Base-by-base conservation (phyloP, 441 rosid genomes). In the Aquilaria agallochum region DNA sequence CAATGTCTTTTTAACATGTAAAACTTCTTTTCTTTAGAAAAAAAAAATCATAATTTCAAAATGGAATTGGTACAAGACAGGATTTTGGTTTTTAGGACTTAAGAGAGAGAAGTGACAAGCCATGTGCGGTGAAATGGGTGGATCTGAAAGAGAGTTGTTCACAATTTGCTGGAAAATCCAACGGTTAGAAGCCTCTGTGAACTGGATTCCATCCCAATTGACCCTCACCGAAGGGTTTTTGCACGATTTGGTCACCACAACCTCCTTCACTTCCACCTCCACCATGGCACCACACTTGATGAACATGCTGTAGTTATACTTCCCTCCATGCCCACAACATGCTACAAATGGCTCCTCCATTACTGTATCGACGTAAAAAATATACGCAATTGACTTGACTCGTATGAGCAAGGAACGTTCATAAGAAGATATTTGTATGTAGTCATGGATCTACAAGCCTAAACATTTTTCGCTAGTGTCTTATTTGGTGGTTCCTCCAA, bases 311-410 rank as follows among this genome's bases (percentile, higher is more conserved):
- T 52, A 86, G 55, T 83, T 81, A 31, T 81, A 83, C 73, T 78
- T 86, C 20, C 87, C 89, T 31, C 87, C 92, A 40, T 79, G 83
- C 0, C 92, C 87, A 55, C 92, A 86, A 32, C 89, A 86, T 0
- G 84, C 66, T 44, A 62, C 34, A n/a, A 81, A 72, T 10, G 92
- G 80, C 12, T 78, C 62, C 46, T 1, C 1, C 27, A 20, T 20
- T 20, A 20, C 27, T 20, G 27, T 20, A 20, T 20, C 27, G 63
- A 64, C 46, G 44, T 13, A 12, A 49, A 53, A 34, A 36, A 11
- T 15, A 15, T 8, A 15, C 9, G 31, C 13, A 30, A 50, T 8
- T 15, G 40, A 9, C 44, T 36, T 50, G 11, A 15, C 10, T 9
- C 7, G 4, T 2, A 9, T 32, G 15, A 53, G 30, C 11, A 53